Evolutionary conservation across 257 asterid genomes (phyloP).

Genomic region (Fraxinus cuspidata): DNA sequence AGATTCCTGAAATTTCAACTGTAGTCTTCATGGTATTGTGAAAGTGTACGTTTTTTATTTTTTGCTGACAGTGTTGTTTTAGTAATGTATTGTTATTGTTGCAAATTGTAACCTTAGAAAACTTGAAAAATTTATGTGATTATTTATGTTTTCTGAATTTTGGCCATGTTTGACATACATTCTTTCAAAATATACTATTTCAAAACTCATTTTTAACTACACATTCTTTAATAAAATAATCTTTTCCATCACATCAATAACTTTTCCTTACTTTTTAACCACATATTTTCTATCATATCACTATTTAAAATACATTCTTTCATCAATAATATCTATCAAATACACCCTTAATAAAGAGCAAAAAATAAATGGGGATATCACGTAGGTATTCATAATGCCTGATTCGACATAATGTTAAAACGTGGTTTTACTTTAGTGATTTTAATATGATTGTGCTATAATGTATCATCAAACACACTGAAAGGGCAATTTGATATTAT

Average conservation of each 20-base stretch:
- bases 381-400: background rate
- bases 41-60: background rate
- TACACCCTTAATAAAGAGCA: background rate
- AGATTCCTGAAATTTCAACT: background rate
- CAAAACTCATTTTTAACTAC: no score
- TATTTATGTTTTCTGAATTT: background rate
- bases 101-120: background rate
- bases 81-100: background rate
- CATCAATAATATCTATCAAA: no score
- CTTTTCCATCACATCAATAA: no score
- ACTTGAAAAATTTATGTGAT: background rate
- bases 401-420: background rate
- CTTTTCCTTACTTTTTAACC: no score
- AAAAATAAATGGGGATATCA: background rate
- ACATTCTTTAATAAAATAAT: no score
- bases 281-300: no score
- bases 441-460: background rate
- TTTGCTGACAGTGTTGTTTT: background rate
- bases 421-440: background rate
- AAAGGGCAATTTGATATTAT: background rate
- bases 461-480: slow-evolving; percentile 1
- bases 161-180: no score
- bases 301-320: no score
- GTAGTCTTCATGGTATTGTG: background rate
- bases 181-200: no score